Evolutionary conservation across 2,329 filamentous ascomycete genomes (phyloP), one percentile per base, ranked within the genome.

Genomic region (Penicillium vulpinum): DNA sequence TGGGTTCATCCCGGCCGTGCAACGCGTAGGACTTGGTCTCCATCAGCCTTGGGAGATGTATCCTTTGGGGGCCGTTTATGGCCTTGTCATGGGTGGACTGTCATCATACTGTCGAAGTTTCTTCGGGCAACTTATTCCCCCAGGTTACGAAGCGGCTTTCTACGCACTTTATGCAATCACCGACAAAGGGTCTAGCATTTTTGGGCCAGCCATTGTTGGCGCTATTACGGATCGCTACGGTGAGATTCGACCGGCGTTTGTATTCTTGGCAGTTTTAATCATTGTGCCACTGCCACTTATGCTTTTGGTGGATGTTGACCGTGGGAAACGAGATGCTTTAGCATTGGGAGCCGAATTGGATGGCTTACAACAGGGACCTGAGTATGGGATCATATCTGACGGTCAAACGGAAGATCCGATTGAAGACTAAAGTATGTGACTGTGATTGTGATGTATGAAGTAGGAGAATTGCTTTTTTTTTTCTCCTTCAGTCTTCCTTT

Each of bases 31-130:
- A 0, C 86, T 90, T 39, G 94, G 94, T 1, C 81, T 99, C n/a
- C 92, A 96, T 73, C 88, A 94, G 70, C 88, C 90, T 3, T 96
- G 92, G 90, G 94, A 99, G 67, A 97, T 99, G 91, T 97, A 94
- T 67, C 90, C 91, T 0, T 77, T 99, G 1, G 92, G 91, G 0
- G 89, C 90, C 3, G 85, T 97, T 13, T 97, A 97, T 73, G 94
- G 94, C 0, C 85, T 99, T 48, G 92, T 97, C 2, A 85, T 97
- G 29, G 94, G 94, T n/a, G 94, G 94, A 0, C 78, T 99, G 39
- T 91, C 90, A 56, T 89, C 89, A 24, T 97, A 97, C 75, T 97
- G 94, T 71, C 88, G 94, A 40, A 92, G 90, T 59, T 81, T 99
- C 5, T 99, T 91, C 70, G 92, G 92, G 38, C 92, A 97, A 73